Conservation (phyloP, 371 early-diverging fungal genomes). For the Rhizopus microsporus region DNA sequence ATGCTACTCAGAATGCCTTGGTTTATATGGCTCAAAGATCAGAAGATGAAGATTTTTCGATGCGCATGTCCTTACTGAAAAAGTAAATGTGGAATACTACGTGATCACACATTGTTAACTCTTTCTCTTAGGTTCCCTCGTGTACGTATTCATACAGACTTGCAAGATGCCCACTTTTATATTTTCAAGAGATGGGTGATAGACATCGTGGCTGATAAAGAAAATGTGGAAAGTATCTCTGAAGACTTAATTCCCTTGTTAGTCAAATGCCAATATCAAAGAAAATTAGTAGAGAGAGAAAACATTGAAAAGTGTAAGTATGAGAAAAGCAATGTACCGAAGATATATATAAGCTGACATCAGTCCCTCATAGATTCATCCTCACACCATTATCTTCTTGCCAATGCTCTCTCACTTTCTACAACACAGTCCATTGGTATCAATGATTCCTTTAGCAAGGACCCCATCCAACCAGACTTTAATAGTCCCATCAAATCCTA, state of each 20-base stretch:
- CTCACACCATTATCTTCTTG: constrained; percentile 30
- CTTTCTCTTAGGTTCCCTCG: constrained; percentile 63
- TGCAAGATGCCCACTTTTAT: constrained; percentile 90
- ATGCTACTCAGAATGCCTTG: constrained; percentile 71
- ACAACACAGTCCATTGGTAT: constrained; percentile 41
- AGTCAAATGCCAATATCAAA: constrained; percentile 76
- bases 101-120: background rate
- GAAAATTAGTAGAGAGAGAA: constrained; percentile 65
- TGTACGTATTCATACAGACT: constrained; percentile 70
- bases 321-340: constrained; percentile 5
- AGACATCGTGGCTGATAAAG: constrained; percentile 71
- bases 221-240: constrained; percentile 74
- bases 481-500: constrained; percentile 51
- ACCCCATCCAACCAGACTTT: constrained; percentile 35
- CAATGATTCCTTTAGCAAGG: constrained; percentile 28
- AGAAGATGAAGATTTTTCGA: constrained; percentile 70
- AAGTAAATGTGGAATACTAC: constrained; percentile 36
- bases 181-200: constrained; percentile 90
- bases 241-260: constrained; percentile 86
- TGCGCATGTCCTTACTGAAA: constrained; percentile 74
- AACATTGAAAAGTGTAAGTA: constrained; percentile 67
- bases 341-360: background rate
- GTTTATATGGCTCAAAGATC: constrained; percentile 61
- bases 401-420: constrained; percentile 50
- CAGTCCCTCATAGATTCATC: constrained; percentile 40